Evolutionary conservation across 495 filamentous ascomycete species (phyloP).

Genomic region (Talaromyces trachyspermus): DNA sequence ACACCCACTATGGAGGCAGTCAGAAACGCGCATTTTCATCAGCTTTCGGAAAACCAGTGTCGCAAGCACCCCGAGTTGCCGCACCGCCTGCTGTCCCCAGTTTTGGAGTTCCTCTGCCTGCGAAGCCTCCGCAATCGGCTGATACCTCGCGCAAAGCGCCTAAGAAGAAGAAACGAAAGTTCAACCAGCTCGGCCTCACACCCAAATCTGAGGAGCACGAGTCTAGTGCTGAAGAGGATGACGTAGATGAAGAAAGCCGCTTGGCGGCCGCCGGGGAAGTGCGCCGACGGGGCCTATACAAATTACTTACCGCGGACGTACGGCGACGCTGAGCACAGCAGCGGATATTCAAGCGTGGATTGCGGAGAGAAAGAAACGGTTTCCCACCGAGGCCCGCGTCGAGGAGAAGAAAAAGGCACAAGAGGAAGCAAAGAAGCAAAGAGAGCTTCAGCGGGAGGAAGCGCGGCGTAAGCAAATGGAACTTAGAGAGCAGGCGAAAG

Average conservation of each 20-base stretch:
- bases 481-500: conserved; percentile 19
- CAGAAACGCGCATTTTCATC: conserved; percentile 36
- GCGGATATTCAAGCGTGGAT: conserved; percentile 76
- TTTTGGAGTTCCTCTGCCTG: conserved; percentile 50
- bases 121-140: conserved; percentile 51
- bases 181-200: conserved; percentile 74
- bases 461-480: conserved; percentile 24
- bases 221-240: conserved; percentile 62
- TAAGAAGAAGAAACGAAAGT: conserved; percentile 72
- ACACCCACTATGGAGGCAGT: conserved; percentile 28
- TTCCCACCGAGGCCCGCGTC: conserved; percentile 61
- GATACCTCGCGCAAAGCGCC: conserved; percentile 28
- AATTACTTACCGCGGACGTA: conserved; percentile 36
- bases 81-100: conserved; percentile 55
- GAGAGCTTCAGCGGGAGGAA: conserved; percentile 21
- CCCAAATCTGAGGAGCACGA: conserved; percentile 67
- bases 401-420: conserved; percentile 41
- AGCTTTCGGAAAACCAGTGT: conserved; percentile 35
- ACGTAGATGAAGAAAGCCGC: conserved; percentile 58
- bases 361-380: conserved; percentile 68
- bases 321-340: conserved; percentile 41
- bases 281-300: conserved; percentile 28
- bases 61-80: conserved; percentile 30
- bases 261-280: conserved; percentile 27
- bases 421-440: conserved; percentile 34